Base-by-base conservation (phyloP, 2,329 filamentous ascomycete genomes). In the Drechslerella dactyloides region DNA sequence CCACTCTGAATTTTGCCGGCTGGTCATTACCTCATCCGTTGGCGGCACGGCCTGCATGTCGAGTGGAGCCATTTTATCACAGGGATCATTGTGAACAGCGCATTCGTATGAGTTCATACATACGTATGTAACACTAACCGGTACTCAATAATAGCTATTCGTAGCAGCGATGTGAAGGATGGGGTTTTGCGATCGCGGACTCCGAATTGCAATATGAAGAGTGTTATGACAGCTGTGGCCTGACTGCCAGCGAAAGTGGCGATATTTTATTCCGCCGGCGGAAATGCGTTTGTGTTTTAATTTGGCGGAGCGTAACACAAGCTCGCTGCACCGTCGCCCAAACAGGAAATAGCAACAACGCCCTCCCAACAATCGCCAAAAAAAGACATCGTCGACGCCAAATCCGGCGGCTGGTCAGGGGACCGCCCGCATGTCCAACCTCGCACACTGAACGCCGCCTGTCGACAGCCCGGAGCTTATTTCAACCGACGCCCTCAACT, bases 311-410 rank as follows among this genome's bases (percentile, higher is more conserved):
- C 33, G 61, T 58, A 44, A 52, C 61, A 65, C 61, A 65, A 58
- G 40, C 37, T 15, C 23, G 35, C 10, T 27, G 52, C 19, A 40
- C 40, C 15, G 21, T n/a, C 44, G 19, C 61, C 61, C 53, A 58
- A 65, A 57, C 27, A 21, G 61, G 61, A 57, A 65, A 64, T 24
- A 11, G n/a, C 50, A 55, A 61, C 35, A 61, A 53, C 58, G 24
- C 37, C 27, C 23, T 53, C 40, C 58, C 19, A 53, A 53, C 33
- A 21, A 53, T 21, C 30, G 30, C 56, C 56, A 17, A 4, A 21
- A 17, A 13, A 13, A 30, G 30, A 19, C 57, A 46, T 61, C 57
- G 57, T 52, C 46, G 19, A 52, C 46, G 37, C 37, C 37, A 15
- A 17, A 42, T 42, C 37, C 37, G 37, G 37, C 37, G 3, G 11